Evolutionary conservation across 2,329 filamentous ascomycete species (phyloP).

Genomic region (Claviceps monticola): DNA sequence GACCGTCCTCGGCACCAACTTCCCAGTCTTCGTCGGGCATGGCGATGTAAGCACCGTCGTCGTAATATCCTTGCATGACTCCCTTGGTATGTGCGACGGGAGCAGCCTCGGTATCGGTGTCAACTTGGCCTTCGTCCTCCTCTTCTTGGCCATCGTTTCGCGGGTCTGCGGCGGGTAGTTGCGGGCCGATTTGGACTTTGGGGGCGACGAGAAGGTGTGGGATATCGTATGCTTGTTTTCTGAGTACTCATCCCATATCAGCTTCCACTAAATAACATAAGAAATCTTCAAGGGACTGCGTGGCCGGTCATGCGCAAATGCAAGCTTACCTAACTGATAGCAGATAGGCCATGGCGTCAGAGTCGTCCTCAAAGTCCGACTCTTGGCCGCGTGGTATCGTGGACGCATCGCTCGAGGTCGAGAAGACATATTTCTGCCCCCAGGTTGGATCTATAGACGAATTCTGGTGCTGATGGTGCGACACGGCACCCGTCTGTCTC

Average conservation of each 20-base stretch:
- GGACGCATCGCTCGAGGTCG: conserved; percentile 39
- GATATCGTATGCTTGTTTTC: conserved; percentile 60
- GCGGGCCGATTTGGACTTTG: conserved; percentile 37
- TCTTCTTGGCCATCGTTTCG: conserved; percentile 17
- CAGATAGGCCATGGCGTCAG: conserved; percentile 57
- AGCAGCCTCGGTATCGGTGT: conserved; percentile 17
- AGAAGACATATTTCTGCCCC: conserved; percentile 60
- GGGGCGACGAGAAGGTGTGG: conserved; percentile 58
- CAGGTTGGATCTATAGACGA: conserved; percentile 47
- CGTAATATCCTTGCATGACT: conserved; percentile 51
- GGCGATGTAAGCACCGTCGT: conserved; percentile 68
- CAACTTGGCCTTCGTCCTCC: conserved; percentile 16
- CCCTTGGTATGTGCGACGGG: conserved; percentile 33
- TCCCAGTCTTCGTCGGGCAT: conserved; percentile 28
- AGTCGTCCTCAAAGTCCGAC: conserved; percentile 52
- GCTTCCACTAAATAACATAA: conserved; percentile 14
- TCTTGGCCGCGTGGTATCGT: conserved; percentile 38
- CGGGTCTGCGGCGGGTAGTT: conserved; percentile 26
- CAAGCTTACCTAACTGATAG: conserved; percentile 52
- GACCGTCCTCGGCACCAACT: conserved; percentile 12
- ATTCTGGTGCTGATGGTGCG: conserved; percentile 28
- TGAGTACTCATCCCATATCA: conserved; percentile 41
- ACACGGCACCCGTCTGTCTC: conserved; percentile 14
- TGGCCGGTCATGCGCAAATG: background rate
- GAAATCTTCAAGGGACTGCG: background rate